Evolutionary conservation across 805 yeast genomes (phyloP), one percentile per base, ranked within the genome.

Genomic region (Candida ovalis): DNA sequence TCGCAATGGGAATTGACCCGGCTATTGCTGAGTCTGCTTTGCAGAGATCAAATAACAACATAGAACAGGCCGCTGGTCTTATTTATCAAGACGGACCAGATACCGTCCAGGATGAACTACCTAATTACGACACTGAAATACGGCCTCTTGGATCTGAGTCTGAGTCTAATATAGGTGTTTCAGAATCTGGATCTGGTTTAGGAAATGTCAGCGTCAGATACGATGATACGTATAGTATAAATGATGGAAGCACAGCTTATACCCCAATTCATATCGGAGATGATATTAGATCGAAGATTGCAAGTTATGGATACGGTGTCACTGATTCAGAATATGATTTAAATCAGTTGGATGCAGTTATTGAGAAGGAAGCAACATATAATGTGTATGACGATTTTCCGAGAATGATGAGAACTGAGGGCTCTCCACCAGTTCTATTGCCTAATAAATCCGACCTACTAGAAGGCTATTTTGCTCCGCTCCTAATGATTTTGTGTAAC

Each of bases 391-490:
- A 64, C 10, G 75, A 72, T 47, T 48, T 64, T 10, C 39, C 60
- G 2, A 61, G 61, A 41, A 61, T 60, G 41, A 28, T 50, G 25
- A 60, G 67, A 17, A 48, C 45, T 1, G 54, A 50, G 0, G 54
- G 30, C 4, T 40, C 44, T 0, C 72, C 73, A 1, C 61, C 71
- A 0, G 63, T 72, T 2, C 47, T 74, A 15, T 54, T 74, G 42
- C 76, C 77, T 1, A 51, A 57, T 7, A 54, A 58, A 22, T 51
- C 61, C 8, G 70, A 63, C 2, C 48, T 60, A 4, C 55, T 67
- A 36, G 78, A 73, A 50, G 68, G 71, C 19, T 69, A 71, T 50
- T 59, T 74, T 54, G 72, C 73, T 3, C 73, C 80, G 1, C 38
- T 76, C 17, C 49, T 76, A 25, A 66, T 65, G 57, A 63, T 73